Base-by-base conservation (phyloP, 73 alveolate species). In the Urostyla sp. region DNA sequence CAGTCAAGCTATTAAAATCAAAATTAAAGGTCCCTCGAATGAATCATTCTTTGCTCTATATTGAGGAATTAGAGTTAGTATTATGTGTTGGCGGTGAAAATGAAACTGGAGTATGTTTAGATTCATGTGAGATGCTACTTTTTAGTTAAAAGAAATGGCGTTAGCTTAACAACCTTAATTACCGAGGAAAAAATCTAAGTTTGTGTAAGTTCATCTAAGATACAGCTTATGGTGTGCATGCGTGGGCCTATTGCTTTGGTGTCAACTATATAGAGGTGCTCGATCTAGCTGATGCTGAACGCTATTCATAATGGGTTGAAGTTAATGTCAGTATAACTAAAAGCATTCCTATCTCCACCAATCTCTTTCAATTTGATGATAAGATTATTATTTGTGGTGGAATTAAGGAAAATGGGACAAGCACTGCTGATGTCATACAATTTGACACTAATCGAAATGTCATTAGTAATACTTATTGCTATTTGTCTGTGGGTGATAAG, bases 41-140 rank as follows among this genome's bases (percentile, higher is more conserved):
- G 83, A 67, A 48, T 13, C 83, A 69, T 40, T 69, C 83, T 5
- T 46, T 69, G 83, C 34, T 69, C 48, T 48, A 48, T 24, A 69
- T 69, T 48, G 83, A 69, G 16, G 83, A 69, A 27, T 46, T 28
- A 23, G 16, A 35, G 27, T 48, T 5, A 5, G 55, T 69, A 4
- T 54, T 69, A 7, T 32, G 27, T 1, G 83, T 69, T 27, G 83
- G 83, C 4, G 83, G 83, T 46, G 83, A 69, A 37, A 69, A 69
- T 69, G 83, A 69, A 48, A 69, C 44, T 49, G 7, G 24, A 6
- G 49, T 46, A 31, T 30, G 44, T 7, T 37, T 69, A 1, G 69
- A 69, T 48, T 24, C 83, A 2, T 69, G 83, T 49, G 83, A 69
- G 36, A 24, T 49, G 8, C 49, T 46, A n/a, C 44, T 27, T 23